Evolutionary conservation across 441 rosid species (phyloP), one percentile per base, ranked within the genome.

Genomic region (Pelargonium cotyledonis): DNA sequence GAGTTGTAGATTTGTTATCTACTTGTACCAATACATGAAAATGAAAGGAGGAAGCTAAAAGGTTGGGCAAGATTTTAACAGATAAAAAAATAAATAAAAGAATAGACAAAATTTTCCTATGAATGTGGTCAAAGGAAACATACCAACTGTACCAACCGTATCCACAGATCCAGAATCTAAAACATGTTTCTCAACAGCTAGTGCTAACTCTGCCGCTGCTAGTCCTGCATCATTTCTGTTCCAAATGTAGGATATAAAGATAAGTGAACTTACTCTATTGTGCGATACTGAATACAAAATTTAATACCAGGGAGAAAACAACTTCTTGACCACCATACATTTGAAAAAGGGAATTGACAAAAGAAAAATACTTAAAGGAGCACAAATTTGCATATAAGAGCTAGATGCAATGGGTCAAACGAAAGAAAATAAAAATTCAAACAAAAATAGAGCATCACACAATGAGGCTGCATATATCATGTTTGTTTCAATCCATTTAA

Each of bases 121-220:
- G 38, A 11, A 47, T 60, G 18, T 5, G 35, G 2, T 69, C 8
- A 46, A 72, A 26, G 69, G 61, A 69, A 76, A 71, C 43, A 51
- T 12, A 90, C 97, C 97, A 55, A 90, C 96, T 55, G 97, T 93
- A 71, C 97, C 98, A 73, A 93, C 97, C 51, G 98, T 93, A 76
- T 93, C 96, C 70, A 88, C 64, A 47, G 98, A 93, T 74, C 91
- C 92, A 7, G 98, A 89, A 47, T 85, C 95, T 65, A 89, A 70
- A 1, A 86, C 91, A 74, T 90, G 97, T 80, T 85, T 88, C 82
- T 93, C 98, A 31, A 93, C 89, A 11, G 96, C 90, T 43, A 93
- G 73, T 6, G 90, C 91, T 78, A 93, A 82, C 84, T 93, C 96
- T 51, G 98, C 95, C 67, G 93, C 97, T 57, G 97, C 98, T 77